Percentiles rank a stretch among this genome's conserved stretches.
Evolutionary conservation across 495 filamentous ascomycete genomes (phyloP).

Genomic region (Xylaria grammica): DNA sequence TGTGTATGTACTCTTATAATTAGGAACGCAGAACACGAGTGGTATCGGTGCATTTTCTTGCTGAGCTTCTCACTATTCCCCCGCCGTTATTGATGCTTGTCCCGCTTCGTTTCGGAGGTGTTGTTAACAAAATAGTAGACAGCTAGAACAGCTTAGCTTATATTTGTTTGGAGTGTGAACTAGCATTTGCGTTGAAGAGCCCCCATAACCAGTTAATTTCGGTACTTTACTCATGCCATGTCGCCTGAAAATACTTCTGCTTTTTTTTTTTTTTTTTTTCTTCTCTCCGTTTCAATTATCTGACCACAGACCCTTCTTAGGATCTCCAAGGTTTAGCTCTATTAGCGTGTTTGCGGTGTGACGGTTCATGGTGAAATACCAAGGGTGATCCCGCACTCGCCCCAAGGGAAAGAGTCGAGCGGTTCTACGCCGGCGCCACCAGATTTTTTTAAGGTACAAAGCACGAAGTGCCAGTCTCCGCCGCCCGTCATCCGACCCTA

Average conservation of each 20-base stretch:
- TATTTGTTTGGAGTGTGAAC: no score
- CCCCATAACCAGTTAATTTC: no score
- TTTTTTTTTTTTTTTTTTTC: no score
- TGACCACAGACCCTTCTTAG: no score
- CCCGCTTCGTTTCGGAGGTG: no score
- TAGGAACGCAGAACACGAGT: background rate
- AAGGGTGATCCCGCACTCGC: conserved; percentile 39
- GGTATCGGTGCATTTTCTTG: background rate
- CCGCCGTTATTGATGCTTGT: background rate
- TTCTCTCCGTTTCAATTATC: no score
- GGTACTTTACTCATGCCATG: no score
- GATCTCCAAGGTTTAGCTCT: no score
- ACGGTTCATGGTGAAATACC: conserved; percentile 6
- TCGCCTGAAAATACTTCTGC: no score
- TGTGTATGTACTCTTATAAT: background rate
- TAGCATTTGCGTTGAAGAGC: no score
- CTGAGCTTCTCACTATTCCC: background rate
- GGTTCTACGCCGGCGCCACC: conserved; percentile 27
- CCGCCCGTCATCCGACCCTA: background rate
- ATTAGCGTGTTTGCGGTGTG: background rate
- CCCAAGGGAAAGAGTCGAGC: conserved; percentile 29
- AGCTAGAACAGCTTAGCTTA: no score
- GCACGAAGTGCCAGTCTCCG: background rate
- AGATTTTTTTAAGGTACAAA: background rate
- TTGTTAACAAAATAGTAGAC: no score